Evolutionary conservation across 2,329 filamentous ascomycete species (phyloP), one percentile per base, ranked within the genome.

Genomic region (Sclerotinia trifoliorum): DNA sequence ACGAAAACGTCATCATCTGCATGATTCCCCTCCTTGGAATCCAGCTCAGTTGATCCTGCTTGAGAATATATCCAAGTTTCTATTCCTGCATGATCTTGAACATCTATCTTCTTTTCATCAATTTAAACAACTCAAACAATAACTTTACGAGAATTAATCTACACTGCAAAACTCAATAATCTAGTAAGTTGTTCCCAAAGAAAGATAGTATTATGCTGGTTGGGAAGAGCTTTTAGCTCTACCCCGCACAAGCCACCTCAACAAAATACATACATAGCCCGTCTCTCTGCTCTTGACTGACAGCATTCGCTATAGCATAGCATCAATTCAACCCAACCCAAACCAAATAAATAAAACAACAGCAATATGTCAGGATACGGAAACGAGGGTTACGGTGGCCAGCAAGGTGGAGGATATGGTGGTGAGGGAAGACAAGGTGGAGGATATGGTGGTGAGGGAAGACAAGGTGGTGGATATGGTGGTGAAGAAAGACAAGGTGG

Each of bases 291-390:
- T 26, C 15, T 51, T 51, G 46, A 48, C 60, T 60, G 21, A 60
- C 24, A 19, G n/a, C 26, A 15, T 26, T 5, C 1, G 51, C 24
- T 26, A 32, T 2, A 4, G 51, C 1, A 39, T 8, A 61, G 44
- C 42, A 61, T 49, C 21, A 56, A 24, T 19, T 7, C 2, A 11
- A 56, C 6, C 2, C 26, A n/a, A 46, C 44, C 2, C 2, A 15
- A 49, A 13, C 24, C 32, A 29, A 46, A 39, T 39, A n/a, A 29
- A 39, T 6, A 35, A 56, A 56, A 35, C 21, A 24, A 65, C 17
- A 67, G 2, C n/a, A 68, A 68, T 54, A 70, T 70, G 68, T 70
- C 67, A 26, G 65, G 65, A 26, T 69, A 70, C 68, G 68, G 65
- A 55, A 64, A 66, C 52, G 66, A 70, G 29, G 51, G 68, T 17